These are phyloP conservation scores for Penicillium odoratum DNA, from an alignment of 495 filamentous ascomycete genomes.

Conservation along the genomic window DNA sequence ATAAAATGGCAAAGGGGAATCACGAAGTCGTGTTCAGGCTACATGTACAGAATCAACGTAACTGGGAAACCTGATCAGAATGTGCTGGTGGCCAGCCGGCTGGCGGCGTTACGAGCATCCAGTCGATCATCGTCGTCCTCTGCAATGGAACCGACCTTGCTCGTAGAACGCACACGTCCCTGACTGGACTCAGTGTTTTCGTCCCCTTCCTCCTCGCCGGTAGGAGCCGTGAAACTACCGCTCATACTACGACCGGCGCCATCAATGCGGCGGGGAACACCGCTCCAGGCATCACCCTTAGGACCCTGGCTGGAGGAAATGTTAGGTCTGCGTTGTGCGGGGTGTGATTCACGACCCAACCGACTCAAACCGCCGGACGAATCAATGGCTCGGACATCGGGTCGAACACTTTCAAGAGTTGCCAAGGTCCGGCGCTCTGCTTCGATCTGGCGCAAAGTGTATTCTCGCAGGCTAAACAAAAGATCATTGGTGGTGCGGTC, in stretches of 20 bases:
- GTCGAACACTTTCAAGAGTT: conserved; percentile 85
- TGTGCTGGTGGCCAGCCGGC: conserved; percentile 87
- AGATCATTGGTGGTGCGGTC: conserved; percentile 80
- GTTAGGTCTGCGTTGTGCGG: conserved; percentile 70
- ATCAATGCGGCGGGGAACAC: conserved; percentile 79
- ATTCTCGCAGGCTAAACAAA: conserved; percentile 79
- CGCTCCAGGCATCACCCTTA: conserved; percentile 96
- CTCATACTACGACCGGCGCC: conserved; percentile 74
- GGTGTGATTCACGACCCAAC: conserved; percentile 84
- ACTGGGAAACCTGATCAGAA: conserved; percentile 54
- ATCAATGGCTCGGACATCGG: conserved; percentile 92
- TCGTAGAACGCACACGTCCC: conserved; percentile 61
- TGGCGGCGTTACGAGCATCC: conserved; percentile 93
- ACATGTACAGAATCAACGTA: conserved; percentile 30
- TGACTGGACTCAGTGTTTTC: conserved; percentile 36
- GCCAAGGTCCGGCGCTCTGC: conserved; percentile 90
- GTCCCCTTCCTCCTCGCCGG: conserved; percentile 42
- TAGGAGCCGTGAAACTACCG: conserved; percentile 58
- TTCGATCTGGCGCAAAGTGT: conserved; percentile 92
- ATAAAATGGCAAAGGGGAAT: conserved; percentile 29
- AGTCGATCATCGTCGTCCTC: conserved; percentile 94
- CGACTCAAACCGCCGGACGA: conserved; percentile 83
- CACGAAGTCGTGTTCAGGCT: conserved; percentile 27
- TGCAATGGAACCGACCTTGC: conserved; percentile 57
- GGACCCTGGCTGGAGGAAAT: conserved; percentile 86